These are phyloP conservation scores for Penicillium sp. DNA, from an alignment of 2,329 filamentous ascomycete species.

Conservation along the genomic window DNA sequence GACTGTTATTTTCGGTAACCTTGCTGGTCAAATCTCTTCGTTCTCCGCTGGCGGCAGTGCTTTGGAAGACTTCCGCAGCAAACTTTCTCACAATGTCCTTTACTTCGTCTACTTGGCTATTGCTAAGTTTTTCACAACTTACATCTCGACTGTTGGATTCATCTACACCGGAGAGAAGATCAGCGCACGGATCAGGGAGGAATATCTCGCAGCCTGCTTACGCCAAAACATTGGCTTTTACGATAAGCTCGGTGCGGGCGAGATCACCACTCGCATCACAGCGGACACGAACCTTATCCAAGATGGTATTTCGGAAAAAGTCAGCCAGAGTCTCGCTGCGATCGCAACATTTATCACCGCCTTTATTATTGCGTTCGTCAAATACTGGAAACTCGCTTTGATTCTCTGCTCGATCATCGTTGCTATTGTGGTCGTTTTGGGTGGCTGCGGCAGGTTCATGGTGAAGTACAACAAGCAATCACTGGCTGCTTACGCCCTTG, in stretches of 20 bases:
- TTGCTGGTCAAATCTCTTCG: neutral
- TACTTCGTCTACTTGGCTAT: neutral
- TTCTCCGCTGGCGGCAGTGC: neutral
- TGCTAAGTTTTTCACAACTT: neutral
- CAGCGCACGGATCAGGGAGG: conserved; percentile 65
- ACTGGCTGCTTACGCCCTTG: conserved; percentile 37
- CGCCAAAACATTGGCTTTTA: conserved; percentile 81
- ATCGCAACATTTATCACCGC: conserved; percentile 74
- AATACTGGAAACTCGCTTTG: conserved; percentile 76
- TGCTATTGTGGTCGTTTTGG: conserved; percentile 53
- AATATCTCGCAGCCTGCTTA: conserved; percentile 74
- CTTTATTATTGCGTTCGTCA: conserved; percentile 77
- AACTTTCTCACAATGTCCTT: neutral
- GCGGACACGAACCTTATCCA: conserved; percentile 82
- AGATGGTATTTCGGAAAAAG: conserved; percentile 81
- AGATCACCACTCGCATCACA: conserved; percentile 82
- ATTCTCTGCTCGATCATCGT: conserved; percentile 59
- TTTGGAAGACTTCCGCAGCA: neutral
- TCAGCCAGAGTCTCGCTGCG: conserved; percentile 67
- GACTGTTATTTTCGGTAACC: neutral
- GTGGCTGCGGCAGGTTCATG: conserved; percentile 41
- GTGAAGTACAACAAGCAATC: conserved; percentile 50
- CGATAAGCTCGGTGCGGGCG: conserved; percentile 79
- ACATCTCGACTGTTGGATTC: conserved; percentile 22
- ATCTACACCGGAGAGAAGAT: conserved; percentile 1